Evolutionary conservation across 805 yeast species (phyloP).

Genomic region (Pichia gijzeniarum): DNA sequence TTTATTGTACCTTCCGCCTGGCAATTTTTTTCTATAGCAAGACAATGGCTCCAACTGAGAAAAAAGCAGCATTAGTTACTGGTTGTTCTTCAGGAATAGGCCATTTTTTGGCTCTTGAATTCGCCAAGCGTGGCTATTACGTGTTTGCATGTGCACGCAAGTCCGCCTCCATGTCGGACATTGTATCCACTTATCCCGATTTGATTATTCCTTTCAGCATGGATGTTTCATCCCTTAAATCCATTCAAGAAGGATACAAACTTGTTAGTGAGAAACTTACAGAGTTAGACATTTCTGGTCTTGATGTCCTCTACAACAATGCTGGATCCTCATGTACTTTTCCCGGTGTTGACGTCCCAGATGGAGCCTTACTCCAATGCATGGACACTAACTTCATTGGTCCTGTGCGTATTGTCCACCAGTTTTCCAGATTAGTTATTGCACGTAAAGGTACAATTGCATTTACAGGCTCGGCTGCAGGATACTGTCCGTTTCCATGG

Average conservation of each 20-base stretch:
- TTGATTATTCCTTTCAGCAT: constrained; percentile 43
- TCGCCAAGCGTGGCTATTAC: constrained; percentile 38
- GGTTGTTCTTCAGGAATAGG: constrained; percentile 63
- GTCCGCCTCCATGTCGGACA: constrained; percentile 49
- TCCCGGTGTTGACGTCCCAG: constrained; percentile 57
- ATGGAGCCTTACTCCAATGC: constrained; percentile 44
- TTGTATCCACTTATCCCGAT: constrained; percentile 31
- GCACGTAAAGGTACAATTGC: constrained; percentile 63
- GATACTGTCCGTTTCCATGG: constrained; percentile 63
- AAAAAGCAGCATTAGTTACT: constrained; percentile 41
- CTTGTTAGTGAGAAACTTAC: constrained; percentile 28
- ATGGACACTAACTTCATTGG: constrained; percentile 67
- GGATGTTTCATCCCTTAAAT: constrained; percentile 51
- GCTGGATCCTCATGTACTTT: constrained; percentile 57
- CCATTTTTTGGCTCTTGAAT: constrained; percentile 37
- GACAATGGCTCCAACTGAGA: not conserved
- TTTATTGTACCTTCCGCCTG: too few relatives aligned
- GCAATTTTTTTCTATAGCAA: not conserved
- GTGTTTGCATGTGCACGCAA: constrained; percentile 76
- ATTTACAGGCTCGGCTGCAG: constrained; percentile 71
- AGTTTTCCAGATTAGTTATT: constrained; percentile 38
- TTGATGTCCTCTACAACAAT: constrained; percentile 64
- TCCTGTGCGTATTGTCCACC: constrained; percentile 57
- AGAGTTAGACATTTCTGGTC: constrained; percentile 21
- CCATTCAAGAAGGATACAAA: constrained; percentile 39